Evolutionary conservation across 345 rosid species (phyloP), one percentile per base, ranked within the genome.

Genomic region (Carallia pectinifolia): DNA sequence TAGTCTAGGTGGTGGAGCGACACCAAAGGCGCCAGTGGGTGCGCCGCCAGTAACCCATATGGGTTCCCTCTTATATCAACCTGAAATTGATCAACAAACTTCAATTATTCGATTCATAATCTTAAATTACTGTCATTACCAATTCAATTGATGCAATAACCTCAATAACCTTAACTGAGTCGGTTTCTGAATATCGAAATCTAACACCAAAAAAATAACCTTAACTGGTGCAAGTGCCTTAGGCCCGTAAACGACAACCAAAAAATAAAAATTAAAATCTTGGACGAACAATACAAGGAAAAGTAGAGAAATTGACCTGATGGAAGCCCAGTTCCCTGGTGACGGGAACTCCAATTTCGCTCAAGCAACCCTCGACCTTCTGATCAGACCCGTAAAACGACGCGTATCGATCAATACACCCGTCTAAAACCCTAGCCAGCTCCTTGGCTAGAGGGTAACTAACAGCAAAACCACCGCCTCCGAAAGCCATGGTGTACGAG

Each of bases 281-380:
- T 12, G 16, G 5, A 44, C 17, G 17, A 12, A 44, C 50, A 3
- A 44, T 12, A 44, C 50, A 44, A 44, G 16, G 4, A 10, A 12
- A 44, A 9, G 10, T 27, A 36, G 10, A 55, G 27, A 29, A 4
- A 4, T 39, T 10, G 27, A 94, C 97, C 97, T 94, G 97, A 71
- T 94, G 98, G 61, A 94, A 94, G 62, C 98, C 97, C 15, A 71
- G 87, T 72, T 94, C 98, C 75, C 78, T 86, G 71, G 96, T 91
- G 18, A 86, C 1, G 1, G 97, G 90, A 53, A 94, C 84, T 1
- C 97, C 98, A 73, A 94, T 88, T 70, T 87, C 97, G 61, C 86
- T 85, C 31, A 91, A 53, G 79, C 98, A 94, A 65, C 81, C 96
- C 58, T 86, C 89, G 58, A 94, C 71, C 79, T 85, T 91, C 82